Percentiles rank a stretch among this genome's conserved stretches.
These are phyloP conservation scores for Bertia moriformis DNA, from an alignment of 2,329 filamentous ascomycete species.

Conservation along the genomic window DNA sequence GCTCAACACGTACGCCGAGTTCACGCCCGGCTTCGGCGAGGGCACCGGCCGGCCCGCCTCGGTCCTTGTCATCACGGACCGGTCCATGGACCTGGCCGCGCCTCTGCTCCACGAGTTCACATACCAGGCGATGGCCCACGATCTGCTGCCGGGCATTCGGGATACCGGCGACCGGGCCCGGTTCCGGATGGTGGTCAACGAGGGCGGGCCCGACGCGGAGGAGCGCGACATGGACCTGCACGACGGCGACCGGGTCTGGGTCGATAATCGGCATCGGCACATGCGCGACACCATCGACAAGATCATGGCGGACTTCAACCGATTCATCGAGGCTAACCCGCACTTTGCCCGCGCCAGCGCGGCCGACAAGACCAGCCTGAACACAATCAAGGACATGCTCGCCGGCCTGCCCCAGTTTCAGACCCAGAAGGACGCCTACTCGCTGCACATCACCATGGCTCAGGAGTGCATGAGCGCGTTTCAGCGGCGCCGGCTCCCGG, in stretches of 20 bases:
- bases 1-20: slow-evolving; percentile 76
- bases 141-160: slow-evolving; percentile 73
- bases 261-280: slow-evolving; percentile 82
- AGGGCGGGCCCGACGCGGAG: slow-evolving; percentile 55
- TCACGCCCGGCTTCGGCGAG: slow-evolving; percentile 72
- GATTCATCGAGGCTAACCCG: slow-evolving; percentile 78
- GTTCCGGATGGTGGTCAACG: slow-evolving; percentile 67
- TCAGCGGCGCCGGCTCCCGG: slow-evolving; percentile 67
- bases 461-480: slow-evolving; percentile 95
- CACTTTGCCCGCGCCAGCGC: slow-evolving; percentile 71
- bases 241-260: slow-evolving; percentile 89
- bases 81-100: slow-evolving; percentile 81
- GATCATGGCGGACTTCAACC: slow-evolving; percentile 81
- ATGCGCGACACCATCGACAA: slow-evolving; percentile 98
- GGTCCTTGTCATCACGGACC: slow-evolving; percentile 73
- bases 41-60: slow-evolving; percentile 64
- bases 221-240: slow-evolving; percentile 82
- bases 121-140: slow-evolving; percentile 96
- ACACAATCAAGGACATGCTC: slow-evolving; percentile 93
- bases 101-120: slow-evolving; percentile 92
- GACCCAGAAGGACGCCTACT: slow-evolving; percentile 89
- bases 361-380: slow-evolving; percentile 65
- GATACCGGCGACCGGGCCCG: slow-evolving; percentile 81
- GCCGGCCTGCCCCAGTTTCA: slow-evolving; percentile 88
- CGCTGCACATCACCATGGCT: slow-evolving; percentile 88